A percentile compares a stretch with the other conserved stretches of the same genome.
Evolutionary conservation across 345 rosid species (phyloP).

Genomic region (Acer campestre): DNA sequence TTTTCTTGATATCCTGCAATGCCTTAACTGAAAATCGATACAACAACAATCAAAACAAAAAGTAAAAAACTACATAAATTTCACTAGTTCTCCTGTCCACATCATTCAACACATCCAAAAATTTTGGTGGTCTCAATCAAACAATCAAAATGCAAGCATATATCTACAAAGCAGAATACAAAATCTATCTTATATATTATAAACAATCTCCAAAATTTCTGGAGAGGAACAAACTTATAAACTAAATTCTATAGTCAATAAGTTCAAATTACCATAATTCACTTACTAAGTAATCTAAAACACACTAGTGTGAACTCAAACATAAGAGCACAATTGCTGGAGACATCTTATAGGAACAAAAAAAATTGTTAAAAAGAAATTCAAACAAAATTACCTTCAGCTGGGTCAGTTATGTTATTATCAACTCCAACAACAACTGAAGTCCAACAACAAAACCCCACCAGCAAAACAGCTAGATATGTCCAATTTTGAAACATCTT

Average conservation of each 20-base stretch:
- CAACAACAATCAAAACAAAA: background rate
- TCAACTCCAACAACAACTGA: constrained; percentile 32
- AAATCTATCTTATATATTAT: background rate
- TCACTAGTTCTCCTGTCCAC: background rate
- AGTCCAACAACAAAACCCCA: constrained; percentile 41
- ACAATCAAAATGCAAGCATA: constrained; percentile 6
- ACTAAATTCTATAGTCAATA: background rate
- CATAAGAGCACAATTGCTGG: background rate
- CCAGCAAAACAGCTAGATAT: constrained; percentile 33
- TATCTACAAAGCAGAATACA: background rate
- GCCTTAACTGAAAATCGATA: constrained; percentile 57
- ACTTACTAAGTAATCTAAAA: background rate
- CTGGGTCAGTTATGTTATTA: constrained; percentile 50
- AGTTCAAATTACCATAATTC: background rate
- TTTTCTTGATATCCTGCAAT: constrained; percentile 50
- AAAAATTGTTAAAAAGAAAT: background rate
- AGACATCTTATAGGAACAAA: background rate
- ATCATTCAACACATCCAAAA: background rate
- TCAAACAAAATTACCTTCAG: constrained; percentile 53
- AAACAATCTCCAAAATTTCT: background rate
- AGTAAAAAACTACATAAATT: background rate
- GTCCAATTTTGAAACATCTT: constrained; percentile 29
- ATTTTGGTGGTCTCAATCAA: constrained; percentile 1
- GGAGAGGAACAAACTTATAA: background rate
- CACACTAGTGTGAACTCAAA: no score